Evolutionary conservation across 1,139 yeast species (phyloP), one percentile per base, ranked within the genome.

Genomic region (Pichia sp.): DNA sequence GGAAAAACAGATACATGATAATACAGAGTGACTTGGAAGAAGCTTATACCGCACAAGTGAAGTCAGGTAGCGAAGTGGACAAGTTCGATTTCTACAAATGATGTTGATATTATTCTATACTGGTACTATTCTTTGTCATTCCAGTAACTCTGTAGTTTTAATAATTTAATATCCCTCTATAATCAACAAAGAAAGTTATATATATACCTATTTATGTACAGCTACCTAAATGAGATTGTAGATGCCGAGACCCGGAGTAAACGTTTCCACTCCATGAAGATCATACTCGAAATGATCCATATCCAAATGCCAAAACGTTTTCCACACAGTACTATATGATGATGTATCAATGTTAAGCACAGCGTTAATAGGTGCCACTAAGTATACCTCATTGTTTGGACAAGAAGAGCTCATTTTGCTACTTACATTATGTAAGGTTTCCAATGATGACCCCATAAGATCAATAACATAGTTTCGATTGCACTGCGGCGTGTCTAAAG

Each of bases 51-150:
- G 77, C 96, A 52, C 98, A 93, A 77, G 98, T 95, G 61, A 95
- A 93, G 79, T 81, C 96, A 5, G 96, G 96, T 57, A 83, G 84
- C 63, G 99, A 95, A 71, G 95, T 89, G 63, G 99, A 93, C 72
- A 95, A 93, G 76, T 93, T 92, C 74, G 99, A 93, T 59, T 95
- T 95, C 80, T 95, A 95, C 75, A 93, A 90, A 78, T 95, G 76
- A 55, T 40, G 40, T 36, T 13, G n/a, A 36, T 36, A 36, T 36
- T 31, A 16, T 46, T 15, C 30, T 31, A 19, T n/a, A 38, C 38
- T 51, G 11, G 31, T 10, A 8, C 7, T 6, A n/a, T 16, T 42
- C 15, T 13, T 36, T 13, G 40, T 8, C 26, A 19, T 13, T 5
- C 34, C 19, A 26, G 16, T 19, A 45, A 7, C 34, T 7, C 26